Base-by-base conservation (phyloP, 139 green algal genomes). In the Coelastrella sp. region DNA sequence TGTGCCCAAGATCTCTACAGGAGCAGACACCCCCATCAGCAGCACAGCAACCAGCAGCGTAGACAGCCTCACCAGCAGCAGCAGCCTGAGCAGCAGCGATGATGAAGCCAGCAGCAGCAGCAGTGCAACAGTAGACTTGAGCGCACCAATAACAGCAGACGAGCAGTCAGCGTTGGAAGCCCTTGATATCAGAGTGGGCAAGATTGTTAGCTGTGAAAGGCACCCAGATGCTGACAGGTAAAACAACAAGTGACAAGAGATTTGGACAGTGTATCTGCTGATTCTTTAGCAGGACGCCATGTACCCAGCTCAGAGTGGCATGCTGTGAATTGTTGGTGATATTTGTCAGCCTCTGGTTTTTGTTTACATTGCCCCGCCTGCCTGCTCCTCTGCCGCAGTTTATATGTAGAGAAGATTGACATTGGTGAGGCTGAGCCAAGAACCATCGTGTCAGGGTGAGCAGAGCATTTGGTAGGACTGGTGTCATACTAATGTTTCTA, bases 401-500 rank as follows among this genome's bases (percentile, higher is more conserved):
- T 84, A 63, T 98, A 97, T 83, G 90, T 98, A 35, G 95, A 98
- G 84, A 79, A 94, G 71, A 93, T 98, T 40, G 95, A 98, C 43
- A 87, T 97, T 23, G 95, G 94, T 8, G 95, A 98, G 74, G 92
- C 95, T 68, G 88, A 93, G 66, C 93, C 93, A 2, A 84, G 95
- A 5, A 98, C 94, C 68, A 98, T 98, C 50, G 92, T 95, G 19
- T 94, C 88, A 62, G 95, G 95, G 75, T 82, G 75, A 69, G 75
- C 9, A 0, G 27, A 8, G 53, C 2, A 27, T 5, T 32, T 9
- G 27, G 62, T 30, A 45, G n/a, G n/a, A n/a, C n/a, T n/a, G n/a
- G n/a, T n/a, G n/a, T n/a, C n/a, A n/a, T n/a, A n/a, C n/a, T n/a
- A n/a, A n/a, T n/a, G n/a, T n/a, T n/a, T n/a, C n/a, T n/a, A n/a